Conservation (phyloP, 202 grass and related monocot species). For the Panicum hallii region DNA sequence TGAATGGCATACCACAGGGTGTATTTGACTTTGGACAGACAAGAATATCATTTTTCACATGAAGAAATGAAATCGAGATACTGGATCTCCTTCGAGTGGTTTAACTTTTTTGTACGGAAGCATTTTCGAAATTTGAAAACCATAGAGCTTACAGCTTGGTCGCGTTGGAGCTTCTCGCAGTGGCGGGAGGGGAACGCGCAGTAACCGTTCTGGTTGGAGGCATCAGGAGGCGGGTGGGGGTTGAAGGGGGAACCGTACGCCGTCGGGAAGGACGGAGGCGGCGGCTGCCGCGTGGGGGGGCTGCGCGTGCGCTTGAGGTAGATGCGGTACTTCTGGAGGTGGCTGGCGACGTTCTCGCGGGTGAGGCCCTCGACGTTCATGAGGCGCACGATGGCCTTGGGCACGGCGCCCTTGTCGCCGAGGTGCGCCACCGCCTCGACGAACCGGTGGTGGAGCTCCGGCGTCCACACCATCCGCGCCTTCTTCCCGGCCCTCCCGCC, state of each 20-base stretch:
- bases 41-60: background rate
- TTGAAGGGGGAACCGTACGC: constrained; percentile 6
- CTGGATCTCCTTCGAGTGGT: background rate
- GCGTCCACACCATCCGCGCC: constrained; percentile 67
- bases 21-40: background rate
- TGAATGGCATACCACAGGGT: background rate
- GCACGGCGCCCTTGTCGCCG: constrained; percentile 64
- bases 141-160: constrained; percentile 39
- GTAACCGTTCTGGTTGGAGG: background rate
- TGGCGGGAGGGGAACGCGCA: constrained; percentile 13
- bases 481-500: constrained; percentile 45
- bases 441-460: constrained; percentile 66
- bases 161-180: constrained; percentile 4
- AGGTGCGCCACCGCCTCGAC: constrained; percentile 65
- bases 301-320: constrained; percentile 61
- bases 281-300: background rate
- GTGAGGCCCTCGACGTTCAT: constrained; percentile 81
- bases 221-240: background rate
- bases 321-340: constrained; percentile 82
- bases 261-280: background rate
- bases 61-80: background rate
- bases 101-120: background rate
- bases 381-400: constrained; percentile 76
- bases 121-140: background rate
- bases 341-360: constrained; percentile 77